Evolutionary conservation across 345 rosid species (phyloP).

Genomic region (Pistacia atlantica): DNA sequence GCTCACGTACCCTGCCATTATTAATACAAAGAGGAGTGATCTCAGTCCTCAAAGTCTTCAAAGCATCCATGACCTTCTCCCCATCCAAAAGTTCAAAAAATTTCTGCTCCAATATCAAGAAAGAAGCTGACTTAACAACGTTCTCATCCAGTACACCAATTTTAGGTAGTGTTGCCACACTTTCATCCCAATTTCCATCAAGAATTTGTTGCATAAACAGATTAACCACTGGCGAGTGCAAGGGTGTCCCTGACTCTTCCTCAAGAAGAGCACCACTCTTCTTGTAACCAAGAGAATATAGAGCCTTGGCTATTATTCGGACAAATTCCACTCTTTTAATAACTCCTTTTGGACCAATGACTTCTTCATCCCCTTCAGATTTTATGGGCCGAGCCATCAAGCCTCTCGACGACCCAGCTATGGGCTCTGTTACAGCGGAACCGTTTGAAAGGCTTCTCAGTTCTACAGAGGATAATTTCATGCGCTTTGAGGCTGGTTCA

Average conservation of each 20-base stretch:
- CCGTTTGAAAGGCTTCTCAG: conserved; percentile 48
- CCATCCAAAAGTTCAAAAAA: conserved; percentile 51
- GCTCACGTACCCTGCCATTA: conserved; percentile 44
- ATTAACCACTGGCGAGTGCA: conserved; percentile 48
- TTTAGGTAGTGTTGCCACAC: conserved; percentile 44
- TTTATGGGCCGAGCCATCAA: conserved; percentile 67
- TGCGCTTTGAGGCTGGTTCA: conserved; percentile 63
- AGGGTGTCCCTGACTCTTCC: conserved; percentile 66
- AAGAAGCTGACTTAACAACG: conserved; percentile 50
- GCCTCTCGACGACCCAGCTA: conserved; percentile 41
- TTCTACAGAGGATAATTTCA: conserved; percentile 47
- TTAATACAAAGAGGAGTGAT: conserved; percentile 53
- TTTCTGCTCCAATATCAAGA: conserved; percentile 63
- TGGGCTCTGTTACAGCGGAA: conserved; percentile 38
- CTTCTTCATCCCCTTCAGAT: conserved; percentile 55
- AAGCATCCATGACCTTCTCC: conserved; percentile 52
- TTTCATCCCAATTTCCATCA: conserved; percentile 60
- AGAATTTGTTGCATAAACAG: conserved; percentile 47
- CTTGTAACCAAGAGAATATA: conserved; percentile 62
- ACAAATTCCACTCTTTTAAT: conserved; percentile 63
- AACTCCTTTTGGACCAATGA: conserved; percentile 62
- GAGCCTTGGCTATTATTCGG: conserved; percentile 53
- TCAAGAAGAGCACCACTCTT: conserved; percentile 62
- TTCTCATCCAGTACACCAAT: conserved; percentile 48
- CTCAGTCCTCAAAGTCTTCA: conserved; percentile 66